Conservation (phyloP, 1,284 basidiomycete genomes). For the Tylopilus orsonianus region DNA sequence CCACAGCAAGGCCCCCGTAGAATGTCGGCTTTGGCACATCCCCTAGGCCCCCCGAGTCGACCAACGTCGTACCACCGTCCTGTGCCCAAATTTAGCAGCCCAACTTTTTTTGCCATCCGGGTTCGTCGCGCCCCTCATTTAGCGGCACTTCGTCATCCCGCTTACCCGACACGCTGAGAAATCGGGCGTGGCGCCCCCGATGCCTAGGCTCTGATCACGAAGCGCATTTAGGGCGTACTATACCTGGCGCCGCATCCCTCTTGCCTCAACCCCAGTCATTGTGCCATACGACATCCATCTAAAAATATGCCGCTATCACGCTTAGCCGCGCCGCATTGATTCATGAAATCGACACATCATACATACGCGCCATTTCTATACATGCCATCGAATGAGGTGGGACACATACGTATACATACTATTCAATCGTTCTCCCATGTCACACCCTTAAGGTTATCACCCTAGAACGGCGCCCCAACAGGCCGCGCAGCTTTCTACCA, state of each 20-base stretch:
- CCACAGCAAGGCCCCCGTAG: background rate
- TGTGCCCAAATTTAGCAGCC: background rate
- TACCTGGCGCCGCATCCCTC: conserved; percentile 1
- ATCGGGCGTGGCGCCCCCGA: conserved; percentile 4
- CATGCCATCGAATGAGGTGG: background rate
- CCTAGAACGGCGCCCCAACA: conserved; percentile 34
- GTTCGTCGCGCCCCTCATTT: background rate
- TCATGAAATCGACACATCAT: conserved; percentile 2
- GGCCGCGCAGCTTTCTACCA: conserved; percentile 45
- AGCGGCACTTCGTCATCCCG: conserved; percentile 2
- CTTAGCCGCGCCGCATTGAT: conserved; percentile 8
- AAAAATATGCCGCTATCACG: background rate
- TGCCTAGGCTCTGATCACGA: background rate
- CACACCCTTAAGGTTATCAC: background rate
- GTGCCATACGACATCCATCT: background rate
- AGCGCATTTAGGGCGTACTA: background rate
- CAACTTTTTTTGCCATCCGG: background rate
- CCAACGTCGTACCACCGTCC: background rate
- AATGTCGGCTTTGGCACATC: no score
- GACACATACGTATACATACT: background rate
- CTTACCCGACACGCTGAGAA: conserved; percentile 4
- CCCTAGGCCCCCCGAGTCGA: no score
- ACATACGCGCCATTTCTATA: conserved; percentile 1
- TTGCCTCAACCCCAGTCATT: background rate
- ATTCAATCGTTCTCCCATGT: background rate